A percentile compares a stretch with the other conserved stretches of the same genome.
Evolutionary conservation across 306 rosid species (phyloP).

Genomic region (Cicer yamashitae): DNA sequence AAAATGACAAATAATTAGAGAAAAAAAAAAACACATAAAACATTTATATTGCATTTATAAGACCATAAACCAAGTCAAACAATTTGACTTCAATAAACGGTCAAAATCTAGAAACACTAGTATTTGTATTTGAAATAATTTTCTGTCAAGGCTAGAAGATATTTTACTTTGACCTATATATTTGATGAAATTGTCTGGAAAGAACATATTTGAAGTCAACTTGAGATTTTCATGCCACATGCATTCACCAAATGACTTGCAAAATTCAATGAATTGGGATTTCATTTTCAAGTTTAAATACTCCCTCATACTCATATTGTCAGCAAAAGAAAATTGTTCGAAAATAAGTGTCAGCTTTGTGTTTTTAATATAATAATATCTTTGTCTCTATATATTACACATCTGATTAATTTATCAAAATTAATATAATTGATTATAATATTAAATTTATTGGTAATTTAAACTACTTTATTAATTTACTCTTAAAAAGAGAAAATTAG

Average conservation of each 20-base stretch:
- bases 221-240: conserved; percentile 34
- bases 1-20: no score
- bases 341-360: not conserved
- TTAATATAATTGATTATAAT: no score
- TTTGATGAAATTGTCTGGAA: conserved; percentile 32
- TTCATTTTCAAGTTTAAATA: conserved; percentile 31
- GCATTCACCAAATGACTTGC: conserved; percentile 43
- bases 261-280: conserved; percentile 26
- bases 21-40: no score
- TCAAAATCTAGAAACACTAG: conserved; percentile 35
- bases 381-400: no score
- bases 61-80: conserved; percentile 42
- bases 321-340: not conserved
- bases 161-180: conserved; percentile 27
- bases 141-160: not conserved
- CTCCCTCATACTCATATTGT: not conserved
- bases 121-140: conserved; percentile 21
- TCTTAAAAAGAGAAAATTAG: no score
- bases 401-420: no score
- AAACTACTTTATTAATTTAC: no score
- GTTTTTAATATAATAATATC: no score
- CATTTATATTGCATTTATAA: no score
- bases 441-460: no score
- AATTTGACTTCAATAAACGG: conserved; percentile 40
- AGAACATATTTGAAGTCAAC: conserved; percentile 41